Base-by-base conservation (phyloP, 805 yeast species). In the Candida endomychidarum region DNA sequence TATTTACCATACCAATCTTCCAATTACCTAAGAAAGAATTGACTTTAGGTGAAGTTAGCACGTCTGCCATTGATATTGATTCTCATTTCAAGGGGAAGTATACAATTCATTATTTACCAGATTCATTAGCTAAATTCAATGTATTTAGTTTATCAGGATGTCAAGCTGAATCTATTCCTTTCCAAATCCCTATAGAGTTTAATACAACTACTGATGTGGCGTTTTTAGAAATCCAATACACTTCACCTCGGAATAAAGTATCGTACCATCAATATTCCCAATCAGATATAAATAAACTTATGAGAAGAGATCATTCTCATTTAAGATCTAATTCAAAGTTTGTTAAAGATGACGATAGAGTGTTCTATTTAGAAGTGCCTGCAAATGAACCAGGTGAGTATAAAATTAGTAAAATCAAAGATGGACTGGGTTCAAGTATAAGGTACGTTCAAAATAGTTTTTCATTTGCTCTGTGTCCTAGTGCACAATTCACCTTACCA, bases 41-140 rank as follows among this genome's bases (percentile, higher is more conserved):
- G 42, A 78, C 78, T n/a, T 58, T 80, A 4, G 61, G 65, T 11
- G 84, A 83, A 9, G 70, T 69, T 26, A 50, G 75, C 0, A 63
- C 74, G 3, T 60, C 57, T 27, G 52, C 74, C 3, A 55, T 71
- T 9, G 78, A 77, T 44, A 72, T 73, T 51, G 67, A 77, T 16
- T 56, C 77, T 2, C 95, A 89, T 58, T 84, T 90, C 58, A 83
- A 78, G 53, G 99, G 99, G 31, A 80, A 80, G 30, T 86, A 86
- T 54, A 85, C 90, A 0, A 83, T 93, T 46, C 85, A 90, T 54
- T 85, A 86, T 46, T 67, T 93, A 24, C 98, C 99, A 0, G 97
- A 91, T 61, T 84, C 95, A 31, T 83, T 95, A 0, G 96, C 95
- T 4, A 70, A 73, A 52, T 64, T 93, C 51, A 88, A 90, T 48